These are phyloP conservation scores for Oxyria digyna DNA, from an alignment of 148 eudicot genomes.

Conservation along the genomic window DNA sequence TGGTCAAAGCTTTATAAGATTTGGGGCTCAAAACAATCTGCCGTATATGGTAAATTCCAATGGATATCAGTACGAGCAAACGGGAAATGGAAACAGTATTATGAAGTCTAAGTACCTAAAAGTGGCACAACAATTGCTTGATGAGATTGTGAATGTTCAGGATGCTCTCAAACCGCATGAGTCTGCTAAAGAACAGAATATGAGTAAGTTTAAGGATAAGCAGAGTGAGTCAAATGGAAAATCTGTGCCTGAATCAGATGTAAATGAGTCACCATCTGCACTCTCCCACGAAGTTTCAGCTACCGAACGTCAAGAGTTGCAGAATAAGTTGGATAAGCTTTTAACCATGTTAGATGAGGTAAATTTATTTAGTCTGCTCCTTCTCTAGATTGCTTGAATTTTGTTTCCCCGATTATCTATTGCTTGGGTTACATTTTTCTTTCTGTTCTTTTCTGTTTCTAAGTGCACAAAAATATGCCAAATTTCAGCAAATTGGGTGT, in stretches of 20 bases:
- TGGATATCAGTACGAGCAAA: slow-evolving; percentile 26
- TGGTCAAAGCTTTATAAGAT: slow-evolving; percentile 20
- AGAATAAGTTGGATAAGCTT: slow-evolving; percentile 65
- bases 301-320: slow-evolving; percentile 52
- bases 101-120: slow-evolving; percentile 60
- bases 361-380: background rate
- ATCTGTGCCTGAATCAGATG: slow-evolving; percentile 23
- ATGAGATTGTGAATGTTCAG: slow-evolving; percentile 67
- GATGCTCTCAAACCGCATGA: slow-evolving; percentile 38
- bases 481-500: background rate
- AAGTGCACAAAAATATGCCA: background rate
- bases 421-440: background rate
- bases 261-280: slow-evolving; percentile 23
- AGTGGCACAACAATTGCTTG: slow-evolving; percentile 61
- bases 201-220: slow-evolving; percentile 21
- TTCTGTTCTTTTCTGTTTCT: slow-evolving; percentile 1
- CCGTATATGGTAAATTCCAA: slow-evolving; percentile 19
- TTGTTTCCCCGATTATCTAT: background rate
- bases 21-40: slow-evolving; percentile 25
- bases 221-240: slow-evolving; percentile 30
- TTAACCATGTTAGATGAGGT: slow-evolving; percentile 85
- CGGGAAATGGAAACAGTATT: slow-evolving; percentile 20
- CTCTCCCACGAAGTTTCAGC: slow-evolving; percentile 45
- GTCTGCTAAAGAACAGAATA: slow-evolving; percentile 27
- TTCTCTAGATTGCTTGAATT: background rate